Conservation (phyloP, 225 moss, liverwort and hornwort species). For the Asterella californica region DNA sequence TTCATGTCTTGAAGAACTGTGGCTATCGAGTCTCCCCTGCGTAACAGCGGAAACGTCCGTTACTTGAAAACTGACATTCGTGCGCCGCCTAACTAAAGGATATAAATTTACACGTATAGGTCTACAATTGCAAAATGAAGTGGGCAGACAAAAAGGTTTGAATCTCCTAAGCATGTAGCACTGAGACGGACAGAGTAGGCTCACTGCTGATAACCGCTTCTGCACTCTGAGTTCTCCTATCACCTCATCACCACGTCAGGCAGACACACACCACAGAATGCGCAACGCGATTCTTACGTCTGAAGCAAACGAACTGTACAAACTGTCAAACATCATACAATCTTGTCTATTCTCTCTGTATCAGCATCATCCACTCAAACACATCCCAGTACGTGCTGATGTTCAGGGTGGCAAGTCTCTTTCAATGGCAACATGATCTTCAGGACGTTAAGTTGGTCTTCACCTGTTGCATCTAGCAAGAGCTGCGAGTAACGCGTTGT, state of each 20-base stretch:
- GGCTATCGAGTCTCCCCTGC: conserved; percentile 53
- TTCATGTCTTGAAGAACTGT: conserved; percentile 67
- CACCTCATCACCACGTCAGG: not conserved
- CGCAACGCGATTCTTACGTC: not conserved
- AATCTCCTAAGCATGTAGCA: not conserved
- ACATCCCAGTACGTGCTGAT: not conserved
- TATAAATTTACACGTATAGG: not conserved
- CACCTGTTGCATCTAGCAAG: conserved; percentile 71
- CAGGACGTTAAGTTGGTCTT: not conserved
- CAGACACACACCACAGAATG: not conserved
- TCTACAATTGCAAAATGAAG: not conserved
- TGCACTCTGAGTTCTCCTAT: not conserved
- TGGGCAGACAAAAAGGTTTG: not conserved
- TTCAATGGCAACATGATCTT: not conserved
- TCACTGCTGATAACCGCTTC: not conserved
- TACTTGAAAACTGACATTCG: not conserved
- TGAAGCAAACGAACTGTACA: not conserved
- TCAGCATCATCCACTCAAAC: not conserved
- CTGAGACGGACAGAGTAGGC: not conserved
- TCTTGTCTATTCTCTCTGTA: not conserved
- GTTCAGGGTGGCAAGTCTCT: not conserved
- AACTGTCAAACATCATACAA: not conserved
- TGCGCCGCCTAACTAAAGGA: too few relatives aligned
- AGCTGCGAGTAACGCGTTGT: conserved; percentile 75
- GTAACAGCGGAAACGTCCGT: conserved; percentile 16